A percentile compares a stretch with the other conserved stretches of the same genome.
These are phyloP conservation scores for Lathyrus sativus DNA, from an alignment of 306 rosid genomes.

Conservation along the genomic window DNA sequence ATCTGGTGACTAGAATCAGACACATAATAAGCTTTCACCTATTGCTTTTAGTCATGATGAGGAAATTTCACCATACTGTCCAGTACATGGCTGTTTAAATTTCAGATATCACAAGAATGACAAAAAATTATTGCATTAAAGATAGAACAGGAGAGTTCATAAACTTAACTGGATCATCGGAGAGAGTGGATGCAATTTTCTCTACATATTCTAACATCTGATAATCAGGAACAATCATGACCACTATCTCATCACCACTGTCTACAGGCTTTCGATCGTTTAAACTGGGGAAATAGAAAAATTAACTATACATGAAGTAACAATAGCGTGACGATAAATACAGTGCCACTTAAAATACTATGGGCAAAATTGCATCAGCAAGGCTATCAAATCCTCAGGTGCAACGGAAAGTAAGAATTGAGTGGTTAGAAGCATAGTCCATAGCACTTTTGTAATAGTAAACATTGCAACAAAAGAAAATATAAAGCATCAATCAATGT, in stretches of 20 bases:
- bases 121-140: slow-evolving; percentile 17
- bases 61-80: slow-evolving; percentile 5
- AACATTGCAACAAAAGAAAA: slow-evolving; percentile 7
- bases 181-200: slow-evolving; percentile 80
- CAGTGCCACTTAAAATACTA: too few species aligned
- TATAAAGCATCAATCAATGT: slow-evolving; percentile 5
- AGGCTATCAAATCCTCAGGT: too few species aligned
- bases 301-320: slow-evolving; percentile 8
- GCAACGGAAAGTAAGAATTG: too few species aligned
- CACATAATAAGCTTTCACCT: slow-evolving; percentile 23
- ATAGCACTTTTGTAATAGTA: neutral
- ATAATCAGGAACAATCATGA: slow-evolving; percentile 93
- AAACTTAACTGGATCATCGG: slow-evolving; percentile 70
- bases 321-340: slow-evolving; percentile 20
- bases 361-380: too few species aligned
- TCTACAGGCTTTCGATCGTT: slow-evolving; percentile 84
- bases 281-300: slow-evolving; percentile 59
- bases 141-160: slow-evolving; percentile 38
- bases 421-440: too few species aligned
- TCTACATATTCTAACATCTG: slow-evolving; percentile 92
- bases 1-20: slow-evolving; percentile 16
- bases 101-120: slow-evolving; percentile 29
- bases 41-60: slow-evolving; percentile 17
- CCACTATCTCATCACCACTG: slow-evolving; percentile 87
- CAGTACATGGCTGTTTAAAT: slow-evolving; percentile 33